phyloP scores from a whole-genome alignment of 2,329 filamentous ascomycete species.

The Botrytis fragariae region DNA sequence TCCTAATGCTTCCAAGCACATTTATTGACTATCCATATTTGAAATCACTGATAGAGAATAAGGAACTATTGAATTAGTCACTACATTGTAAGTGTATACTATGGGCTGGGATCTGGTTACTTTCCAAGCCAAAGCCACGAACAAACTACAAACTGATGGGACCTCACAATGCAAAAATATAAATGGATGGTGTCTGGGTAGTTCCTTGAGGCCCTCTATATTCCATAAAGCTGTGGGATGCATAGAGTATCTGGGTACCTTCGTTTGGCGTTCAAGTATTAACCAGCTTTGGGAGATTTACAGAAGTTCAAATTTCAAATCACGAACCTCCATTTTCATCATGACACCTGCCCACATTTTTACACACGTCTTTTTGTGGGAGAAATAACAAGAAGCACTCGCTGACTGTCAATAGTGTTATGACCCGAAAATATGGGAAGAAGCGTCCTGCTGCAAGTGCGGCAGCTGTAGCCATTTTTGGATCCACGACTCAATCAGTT shows the following conservation, averaged over 20 bases:
- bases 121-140: background rate
- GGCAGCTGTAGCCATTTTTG: conserved; percentile 24
- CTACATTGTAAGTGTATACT: background rate
- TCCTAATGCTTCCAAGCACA: background rate
- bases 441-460: conserved; percentile 20
- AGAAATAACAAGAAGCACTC: background rate
- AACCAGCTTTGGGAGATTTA: background rate
- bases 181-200: background rate
- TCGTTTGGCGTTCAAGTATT: background rate
- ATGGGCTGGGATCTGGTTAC: background rate
- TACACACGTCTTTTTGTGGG: background rate
- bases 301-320: background rate
- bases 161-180: background rate
- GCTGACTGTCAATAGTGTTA: conserved; percentile 5
- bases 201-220: background rate
- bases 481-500: background rate
- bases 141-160: background rate
- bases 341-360: background rate
- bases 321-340: background rate
- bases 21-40: background rate
- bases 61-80: background rate
- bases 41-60: background rate
- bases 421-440: conserved; percentile 26
- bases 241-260: background rate
- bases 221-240: background rate